Percentiles rank a stretch among this genome's conserved stretches.
Conservation (phyloP, 495 filamentous ascomycete species). For the Penicillium alfredii region DNA sequence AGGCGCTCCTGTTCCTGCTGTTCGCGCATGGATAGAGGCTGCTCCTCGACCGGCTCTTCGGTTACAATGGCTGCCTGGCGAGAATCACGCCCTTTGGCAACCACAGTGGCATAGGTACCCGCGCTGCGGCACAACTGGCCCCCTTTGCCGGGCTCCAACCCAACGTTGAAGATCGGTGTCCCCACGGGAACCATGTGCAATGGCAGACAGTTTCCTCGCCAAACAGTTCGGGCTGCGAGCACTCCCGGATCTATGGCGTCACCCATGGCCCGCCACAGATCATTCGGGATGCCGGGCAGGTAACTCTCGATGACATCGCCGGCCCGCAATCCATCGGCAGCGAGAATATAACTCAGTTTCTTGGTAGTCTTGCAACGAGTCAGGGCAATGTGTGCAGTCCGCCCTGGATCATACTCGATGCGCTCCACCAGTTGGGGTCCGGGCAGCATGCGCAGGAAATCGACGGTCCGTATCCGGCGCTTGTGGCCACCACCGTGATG, state of each 20-base stretch:
- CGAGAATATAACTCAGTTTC: constrained; percentile 74
- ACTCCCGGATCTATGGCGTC: constrained; percentile 89
- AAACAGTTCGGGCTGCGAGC: constrained; percentile 85
- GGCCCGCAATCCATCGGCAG: constrained; percentile 84
- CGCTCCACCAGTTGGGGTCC: constrained; percentile 84
- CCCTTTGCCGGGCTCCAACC: constrained; percentile 61
- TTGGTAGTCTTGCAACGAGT: constrained; percentile 56
- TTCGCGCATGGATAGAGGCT: constrained; percentile 33
- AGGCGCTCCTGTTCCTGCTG: constrained; percentile 47
- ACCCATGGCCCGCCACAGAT: constrained; percentile 83
- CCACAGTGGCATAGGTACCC: constrained; percentile 80
- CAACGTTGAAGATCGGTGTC: constrained; percentile 84
- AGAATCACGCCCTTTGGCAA: constrained; percentile 73
- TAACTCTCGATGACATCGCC: constrained; percentile 91
- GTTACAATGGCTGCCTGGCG: constrained; percentile 26
- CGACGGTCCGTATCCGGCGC: constrained; percentile 82
- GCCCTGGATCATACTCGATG: constrained; percentile 92
- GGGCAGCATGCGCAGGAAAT: constrained; percentile 68
- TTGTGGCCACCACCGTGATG: constrained; percentile 90
- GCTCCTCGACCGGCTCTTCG: constrained; percentile 24
- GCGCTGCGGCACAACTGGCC: constrained; percentile 92
- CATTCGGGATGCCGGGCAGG: constrained; percentile 75
- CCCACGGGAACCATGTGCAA: constrained; percentile 91
- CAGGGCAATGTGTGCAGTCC: constrained; percentile 88
- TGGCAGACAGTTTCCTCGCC: constrained; percentile 91